Evolutionary conservation across 2,329 filamentous ascomycete genomes (phyloP), one percentile per base, ranked within the genome.

Genomic region (Penicillium sp.): DNA sequence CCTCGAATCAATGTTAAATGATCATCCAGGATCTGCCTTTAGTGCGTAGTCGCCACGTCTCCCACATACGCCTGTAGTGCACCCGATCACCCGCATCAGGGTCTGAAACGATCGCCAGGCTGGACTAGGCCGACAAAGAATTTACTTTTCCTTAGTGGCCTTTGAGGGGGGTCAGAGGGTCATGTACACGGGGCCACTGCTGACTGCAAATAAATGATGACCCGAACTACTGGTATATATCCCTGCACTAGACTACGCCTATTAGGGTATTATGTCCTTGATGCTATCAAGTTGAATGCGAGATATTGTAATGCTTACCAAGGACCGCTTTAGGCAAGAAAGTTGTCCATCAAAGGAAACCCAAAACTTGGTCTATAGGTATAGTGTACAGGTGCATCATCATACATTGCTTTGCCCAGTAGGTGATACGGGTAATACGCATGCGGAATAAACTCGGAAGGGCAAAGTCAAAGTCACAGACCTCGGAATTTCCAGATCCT

Each of bases 21-120:
- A 63, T 63, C 58, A 55, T 43, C 47, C 35, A 58, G 56, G 62
- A 64, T 64, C 60, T 50, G 24, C 52, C 52, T 19, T 41, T 53
- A 53, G 52, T 53, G 45, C 41, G 41, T 22, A 14, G 21, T n/a
- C 47, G 50, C 50, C 41, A 44, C 50, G 50, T 37, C 39, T 45
- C 26, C 50, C 19, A 52, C 50, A 52, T 39, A 52, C 50, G 45
- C 39, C 50, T 24, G 31, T 37, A 6, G 14, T 39, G 35, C 35
- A 39, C 35, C n/a, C 35, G 50, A 31, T 53, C 53, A 56, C 39
- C 33, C 46, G 37, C 22, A 33, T 52, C 48, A 57, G 48, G 39
- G 41, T 59, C 54, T 56, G 52, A 57, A 56, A 60, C 52, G 60
- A 58, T 54, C 54, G 55, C 24, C 45, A 35, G n/a, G 13, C 45